phyloP scores from a whole-genome alignment of 495 filamentous ascomycete genomes.

The Parathielavia appendiculata region DNA sequence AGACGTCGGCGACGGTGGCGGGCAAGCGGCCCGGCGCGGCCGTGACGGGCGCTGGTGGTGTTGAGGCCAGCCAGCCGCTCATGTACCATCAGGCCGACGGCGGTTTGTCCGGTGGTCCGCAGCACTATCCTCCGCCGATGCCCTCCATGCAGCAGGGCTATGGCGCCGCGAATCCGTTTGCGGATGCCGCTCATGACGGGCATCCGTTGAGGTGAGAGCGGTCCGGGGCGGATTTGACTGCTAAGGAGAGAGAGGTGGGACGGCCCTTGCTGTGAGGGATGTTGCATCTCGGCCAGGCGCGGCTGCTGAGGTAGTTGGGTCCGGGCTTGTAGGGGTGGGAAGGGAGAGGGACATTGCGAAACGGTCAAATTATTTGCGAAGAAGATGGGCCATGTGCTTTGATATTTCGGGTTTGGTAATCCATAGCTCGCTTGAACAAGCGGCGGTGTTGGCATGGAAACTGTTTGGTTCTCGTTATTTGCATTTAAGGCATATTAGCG shows the following conservation, averaged over 20 bases:
- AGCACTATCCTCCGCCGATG: conserved; percentile 1
- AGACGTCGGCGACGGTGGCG: conserved; percentile 22
- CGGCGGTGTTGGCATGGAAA: background rate
- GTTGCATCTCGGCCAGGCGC: background rate
- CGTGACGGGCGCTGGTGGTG: conserved; percentile 60
- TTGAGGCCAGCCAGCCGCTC: conserved; percentile 34
- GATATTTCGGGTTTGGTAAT: background rate
- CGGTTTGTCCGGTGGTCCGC: background rate
- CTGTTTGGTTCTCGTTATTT: background rate
- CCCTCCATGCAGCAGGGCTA: conserved; percentile 6
- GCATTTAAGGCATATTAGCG: background rate
- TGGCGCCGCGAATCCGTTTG: conserved; percentile 24
- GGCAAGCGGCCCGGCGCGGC: conserved; percentile 41
- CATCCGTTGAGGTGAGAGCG: conserved; percentile 17
- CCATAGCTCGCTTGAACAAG: background rate
- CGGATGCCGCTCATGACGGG: conserved; percentile 14
- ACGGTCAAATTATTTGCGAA: background rate
- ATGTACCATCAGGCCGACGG: conserved; percentile 22
- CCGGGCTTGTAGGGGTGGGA: background rate
- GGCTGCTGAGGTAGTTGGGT: background rate
- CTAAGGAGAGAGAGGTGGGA: background rate
- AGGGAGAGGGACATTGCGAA: background rate
- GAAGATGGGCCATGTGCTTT: background rate
- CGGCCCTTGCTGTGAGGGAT: background rate
- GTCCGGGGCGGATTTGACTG: background rate